Conservation (phyloP, 257 asterid genomes). For the Fraxinus americana region DNA sequence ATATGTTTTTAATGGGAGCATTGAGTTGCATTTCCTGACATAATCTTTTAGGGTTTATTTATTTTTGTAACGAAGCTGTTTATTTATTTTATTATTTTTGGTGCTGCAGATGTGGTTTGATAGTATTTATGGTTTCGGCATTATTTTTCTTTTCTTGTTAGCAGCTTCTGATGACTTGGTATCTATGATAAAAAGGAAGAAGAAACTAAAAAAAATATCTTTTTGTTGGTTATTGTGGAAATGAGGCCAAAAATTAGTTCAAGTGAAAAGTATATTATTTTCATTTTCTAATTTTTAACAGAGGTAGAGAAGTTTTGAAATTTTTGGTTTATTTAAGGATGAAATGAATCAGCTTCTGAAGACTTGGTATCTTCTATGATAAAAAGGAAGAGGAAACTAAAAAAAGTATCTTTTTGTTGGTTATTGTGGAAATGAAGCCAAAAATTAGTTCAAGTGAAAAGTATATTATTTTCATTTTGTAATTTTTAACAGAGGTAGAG, state of each 20-base stretch:
- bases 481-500: neutral
- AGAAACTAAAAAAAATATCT: no score
- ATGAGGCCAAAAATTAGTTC: neutral
- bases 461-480: neutral
- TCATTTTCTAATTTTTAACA: neutral
- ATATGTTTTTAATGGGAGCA: neutral
- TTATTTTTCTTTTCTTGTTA: neutral
- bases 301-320: neutral
- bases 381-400: no score
- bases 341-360: neutral
- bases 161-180: neutral
- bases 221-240: neutral
- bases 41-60: slow-evolving; percentile 24
- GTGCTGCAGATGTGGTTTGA: neutral
- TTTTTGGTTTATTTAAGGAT: neutral
- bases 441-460: neutral
- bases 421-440: neutral
- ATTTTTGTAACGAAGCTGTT: slow-evolving; percentile 6
- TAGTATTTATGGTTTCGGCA: neutral
- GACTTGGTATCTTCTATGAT: neutral
- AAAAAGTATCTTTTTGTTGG: no score
- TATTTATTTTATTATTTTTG: neutral
- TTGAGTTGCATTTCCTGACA: slow-evolving; percentile 18
- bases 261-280: neutral
- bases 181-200: neutral